Evolutionary conservation across 805 yeast species (phyloP).

Genomic region (Lipomyces oligophaga): DNA sequence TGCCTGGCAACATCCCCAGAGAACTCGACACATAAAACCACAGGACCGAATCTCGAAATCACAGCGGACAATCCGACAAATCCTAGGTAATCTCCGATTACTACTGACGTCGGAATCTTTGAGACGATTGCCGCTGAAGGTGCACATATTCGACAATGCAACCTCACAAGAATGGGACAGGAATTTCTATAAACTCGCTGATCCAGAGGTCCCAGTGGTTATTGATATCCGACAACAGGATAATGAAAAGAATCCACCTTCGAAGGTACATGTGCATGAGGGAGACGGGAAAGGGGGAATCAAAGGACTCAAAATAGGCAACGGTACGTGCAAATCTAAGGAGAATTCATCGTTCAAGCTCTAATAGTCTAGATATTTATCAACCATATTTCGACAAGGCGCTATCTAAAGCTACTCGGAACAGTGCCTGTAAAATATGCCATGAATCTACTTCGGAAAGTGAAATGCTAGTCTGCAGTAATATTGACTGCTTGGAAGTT

Average conservation of each 20-base stretch:
- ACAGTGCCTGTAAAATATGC: too few relatives aligned
- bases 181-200: conserved; percentile 31
- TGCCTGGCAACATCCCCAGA: conserved; percentile 74
- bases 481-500: conserved; percentile 16
- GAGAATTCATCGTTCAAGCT: too few relatives aligned
- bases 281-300: conserved; percentile 27
- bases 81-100: conserved; percentile 34
- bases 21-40: conserved; percentile 55
- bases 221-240: conserved; percentile 15
- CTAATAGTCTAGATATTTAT: conserved; percentile 5
- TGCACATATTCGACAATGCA: conserved; percentile 33
- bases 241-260: too few relatives aligned
- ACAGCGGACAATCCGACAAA: conserved; percentile 26
- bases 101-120: conserved; percentile 31
- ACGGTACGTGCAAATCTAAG: conserved; percentile 3
- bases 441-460: too few relatives aligned
- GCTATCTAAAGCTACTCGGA: too few relatives aligned
- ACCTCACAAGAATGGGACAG: conserved; percentile 31
- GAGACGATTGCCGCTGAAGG: conserved; percentile 30
- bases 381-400: conserved; percentile 17
- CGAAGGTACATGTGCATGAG: conserved; percentile 11
- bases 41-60: conserved; percentile 41
- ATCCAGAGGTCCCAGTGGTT: conserved; percentile 6
- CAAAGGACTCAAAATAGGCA: conserved; percentile 13
- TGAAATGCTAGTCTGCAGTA: conserved; percentile 20